phyloP scores from a whole-genome alignment of 1,284 basidiomycete genomes.

The Ganoderma leucocontextum region DNA sequence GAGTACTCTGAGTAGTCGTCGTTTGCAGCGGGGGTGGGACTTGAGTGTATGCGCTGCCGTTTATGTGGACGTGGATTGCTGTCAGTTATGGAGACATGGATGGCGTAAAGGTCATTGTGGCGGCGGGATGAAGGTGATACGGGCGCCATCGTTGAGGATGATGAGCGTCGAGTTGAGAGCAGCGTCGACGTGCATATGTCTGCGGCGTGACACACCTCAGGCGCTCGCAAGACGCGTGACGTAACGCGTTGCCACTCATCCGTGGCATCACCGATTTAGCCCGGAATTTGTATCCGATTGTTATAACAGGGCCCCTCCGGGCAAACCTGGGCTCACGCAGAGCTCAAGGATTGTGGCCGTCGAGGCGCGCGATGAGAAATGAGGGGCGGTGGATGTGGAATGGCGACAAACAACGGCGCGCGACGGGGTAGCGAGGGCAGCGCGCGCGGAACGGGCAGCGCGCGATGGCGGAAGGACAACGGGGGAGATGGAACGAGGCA shows the following conservation, averaged over 20 bases:
- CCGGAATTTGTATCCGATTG: too few species aligned
- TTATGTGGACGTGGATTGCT: slow-evolving; percentile 38
- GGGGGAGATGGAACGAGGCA: too few species aligned
- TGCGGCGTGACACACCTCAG: neutral
- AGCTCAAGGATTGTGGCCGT: too few species aligned
- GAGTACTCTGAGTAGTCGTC: slow-evolving; percentile 14
- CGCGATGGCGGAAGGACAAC: too few species aligned
- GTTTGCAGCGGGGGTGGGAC: neutral
- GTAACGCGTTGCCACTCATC: slow-evolving; percentile 5
- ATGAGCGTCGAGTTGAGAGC: neutral
- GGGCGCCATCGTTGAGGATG: neutral
- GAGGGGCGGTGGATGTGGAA: too few species aligned
- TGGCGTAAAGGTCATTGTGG: neutral
- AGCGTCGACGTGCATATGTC: neutral
- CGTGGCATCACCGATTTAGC: too few species aligned
- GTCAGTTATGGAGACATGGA: slow-evolving; percentile 1
- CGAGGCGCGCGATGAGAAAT: too few species aligned
- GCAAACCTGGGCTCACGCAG: too few species aligned
- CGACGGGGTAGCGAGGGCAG: too few species aligned
- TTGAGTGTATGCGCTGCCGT: slow-evolving; percentile 35
- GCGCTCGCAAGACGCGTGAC: neutral
- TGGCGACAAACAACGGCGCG: too few species aligned
- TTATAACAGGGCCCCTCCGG: too few species aligned
- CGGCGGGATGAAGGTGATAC: neutral
- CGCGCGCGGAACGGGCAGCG: too few species aligned